Evolutionary conservation across 169 alveolate species (phyloP), one percentile per base, ranked within the genome.

Genomic region (Plasmodium gaboni): DNA sequence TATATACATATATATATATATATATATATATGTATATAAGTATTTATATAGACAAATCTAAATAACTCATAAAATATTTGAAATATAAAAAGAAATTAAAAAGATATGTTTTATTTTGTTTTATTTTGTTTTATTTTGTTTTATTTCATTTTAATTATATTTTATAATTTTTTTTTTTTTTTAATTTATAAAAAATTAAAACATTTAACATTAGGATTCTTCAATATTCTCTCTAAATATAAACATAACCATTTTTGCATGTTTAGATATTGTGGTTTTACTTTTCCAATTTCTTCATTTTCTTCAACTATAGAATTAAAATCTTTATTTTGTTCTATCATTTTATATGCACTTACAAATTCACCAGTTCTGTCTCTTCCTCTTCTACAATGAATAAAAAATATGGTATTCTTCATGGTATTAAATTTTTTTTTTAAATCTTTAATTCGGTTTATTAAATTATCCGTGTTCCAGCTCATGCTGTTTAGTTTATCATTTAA

Each of bases 281-380:
- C 74, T 55, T 10, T 76, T 2, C 88, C 88, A 26, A 76, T 76
- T 42, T 76, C 76, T 24, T 48, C 68, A 76, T 76, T 76, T 1
- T 53, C 13, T 19, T 76, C 65, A 4, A 76, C 51, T 12, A 64
- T 55, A 1, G 65, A 4, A 64, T 38, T 51, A 64, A 76, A 76
- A 32, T 63, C 51, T 8, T 63, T 32, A 48, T 64, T 76, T 26
- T 76, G 63, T 10, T 32, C 24, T 28, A 76, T 63, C 88, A 76
- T 76, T 44, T 55, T 76, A 22, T 76, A 76, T 19, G 88, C 88
- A 26, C 55, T 65, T 28, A 76, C 88, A 55, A 44, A 76, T 53
- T 76, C 88, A 2, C 88, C 88, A 6, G 88, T 76, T 64, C 88
- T 24, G 13, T 76, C 88, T 64, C 88, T 76, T 32, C 88, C 88